phyloP scores from a whole-genome alignment of 2,329 filamentous ascomycete species.

The Lachnellula subtilissima region DNA sequence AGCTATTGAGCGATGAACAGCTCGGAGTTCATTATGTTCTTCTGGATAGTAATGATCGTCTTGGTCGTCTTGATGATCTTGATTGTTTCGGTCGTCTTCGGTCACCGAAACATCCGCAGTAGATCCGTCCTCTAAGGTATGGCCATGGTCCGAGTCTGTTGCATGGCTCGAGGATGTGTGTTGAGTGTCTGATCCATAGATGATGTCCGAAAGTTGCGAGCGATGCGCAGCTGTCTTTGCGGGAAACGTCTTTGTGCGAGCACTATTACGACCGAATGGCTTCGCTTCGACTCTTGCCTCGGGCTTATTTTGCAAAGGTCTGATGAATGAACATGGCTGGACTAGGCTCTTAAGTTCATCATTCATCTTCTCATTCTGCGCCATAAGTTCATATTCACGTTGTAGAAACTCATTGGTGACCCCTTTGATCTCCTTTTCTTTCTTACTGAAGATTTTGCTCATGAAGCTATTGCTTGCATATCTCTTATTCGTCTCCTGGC shows the following conservation, averaged over 20 bases:
- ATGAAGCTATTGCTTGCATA: background rate
- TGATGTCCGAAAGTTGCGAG: background rate
- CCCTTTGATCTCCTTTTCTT: background rate
- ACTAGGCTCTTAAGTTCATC: background rate
- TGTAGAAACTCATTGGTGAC: too few relatives aligned
- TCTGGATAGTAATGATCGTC: background rate
- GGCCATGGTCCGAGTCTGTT: background rate
- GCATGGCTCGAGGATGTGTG: background rate
- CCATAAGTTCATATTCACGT: too few relatives aligned
- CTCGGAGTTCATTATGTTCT: background rate
- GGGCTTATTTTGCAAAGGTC: conserved; percentile 8
- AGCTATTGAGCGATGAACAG: background rate
- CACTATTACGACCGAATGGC: background rate
- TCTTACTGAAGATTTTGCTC: background rate
- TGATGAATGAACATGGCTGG: conserved; percentile 2
- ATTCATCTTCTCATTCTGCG: background rate
- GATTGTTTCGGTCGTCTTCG: background rate
- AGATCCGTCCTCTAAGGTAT: background rate
- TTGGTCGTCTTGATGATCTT: background rate
- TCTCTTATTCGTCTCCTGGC: background rate
- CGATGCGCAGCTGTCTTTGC: too few relatives aligned
- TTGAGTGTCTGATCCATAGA: background rate
- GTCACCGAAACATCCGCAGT: background rate
- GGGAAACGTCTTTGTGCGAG: too few relatives aligned
- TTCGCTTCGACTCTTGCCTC: conserved; percentile 7